Evolutionary conservation across 2,329 filamentous ascomycete species (phyloP).

Genomic region (Talaromyces sp.): DNA sequence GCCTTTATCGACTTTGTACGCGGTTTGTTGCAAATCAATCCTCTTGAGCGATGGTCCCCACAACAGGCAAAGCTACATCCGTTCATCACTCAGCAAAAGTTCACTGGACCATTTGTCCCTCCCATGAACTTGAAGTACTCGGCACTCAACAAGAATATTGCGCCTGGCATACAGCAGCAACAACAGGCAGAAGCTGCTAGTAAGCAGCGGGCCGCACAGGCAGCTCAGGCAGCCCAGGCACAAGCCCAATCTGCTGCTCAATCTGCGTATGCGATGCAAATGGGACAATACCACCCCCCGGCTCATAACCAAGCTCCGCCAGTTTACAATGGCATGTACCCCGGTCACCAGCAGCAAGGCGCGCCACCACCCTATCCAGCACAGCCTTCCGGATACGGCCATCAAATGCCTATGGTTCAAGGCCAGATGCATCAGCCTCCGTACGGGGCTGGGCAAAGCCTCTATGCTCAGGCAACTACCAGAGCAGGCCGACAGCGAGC

Average conservation of each 20-base stretch:
- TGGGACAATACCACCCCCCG: constrained; percentile 51
- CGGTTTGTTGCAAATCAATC: constrained; percentile 88
- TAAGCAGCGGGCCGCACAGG: constrained; percentile 72
- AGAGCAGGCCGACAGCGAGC: constrained; percentile 80
- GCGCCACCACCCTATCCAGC: constrained; percentile 75
- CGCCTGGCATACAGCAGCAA: constrained; percentile 91
- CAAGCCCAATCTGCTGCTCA: constrained; percentile 66
- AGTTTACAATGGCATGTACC: constrained; percentile 79
- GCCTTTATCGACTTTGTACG: constrained; percentile 98
- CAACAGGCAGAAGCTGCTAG: constrained; percentile 90
- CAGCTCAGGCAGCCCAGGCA: constrained; percentile 45
- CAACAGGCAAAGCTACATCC: constrained; percentile 96
- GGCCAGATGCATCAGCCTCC: constrained; percentile 63
- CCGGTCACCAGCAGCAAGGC: constrained; percentile 55
- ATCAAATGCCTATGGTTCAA: constrained; percentile 66
- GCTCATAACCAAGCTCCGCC: constrained; percentile 52
- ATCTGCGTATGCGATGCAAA: constrained; percentile 63
- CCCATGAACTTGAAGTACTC: constrained; percentile 94
- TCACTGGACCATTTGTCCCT: constrained; percentile 89
- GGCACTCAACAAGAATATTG: constrained; percentile 78
- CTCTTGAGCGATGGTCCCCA: constrained; percentile 93
- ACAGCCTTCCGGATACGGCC: constrained; percentile 66
- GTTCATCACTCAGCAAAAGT: constrained; percentile 98
- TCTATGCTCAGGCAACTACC: constrained; percentile 70
- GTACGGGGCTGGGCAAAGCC: constrained; percentile 67